Evolutionary conservation across 2,329 filamentous ascomycete genomes (phyloP).

Genomic region (Westerdykella sp.): DNA sequence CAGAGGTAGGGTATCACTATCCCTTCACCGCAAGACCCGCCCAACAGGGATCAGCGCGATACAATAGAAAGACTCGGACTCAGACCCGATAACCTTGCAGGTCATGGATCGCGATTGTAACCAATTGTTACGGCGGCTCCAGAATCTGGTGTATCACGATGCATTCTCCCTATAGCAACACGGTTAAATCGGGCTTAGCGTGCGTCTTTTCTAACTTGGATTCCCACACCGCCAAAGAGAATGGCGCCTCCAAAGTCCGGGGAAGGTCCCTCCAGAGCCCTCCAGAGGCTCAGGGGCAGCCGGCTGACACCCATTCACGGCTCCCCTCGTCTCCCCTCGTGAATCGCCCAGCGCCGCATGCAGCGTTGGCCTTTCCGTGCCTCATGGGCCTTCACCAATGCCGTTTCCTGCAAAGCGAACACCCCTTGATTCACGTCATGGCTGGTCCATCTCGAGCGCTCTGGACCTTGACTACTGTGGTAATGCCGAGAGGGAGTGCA

Average conservation of each 20-base stretch:
- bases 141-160: conserved; percentile 15
- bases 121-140: conserved; percentile 22
- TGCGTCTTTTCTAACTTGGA: conserved; percentile 26
- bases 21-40: conserved; percentile 27
- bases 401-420: neutral
- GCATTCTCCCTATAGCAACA: conserved; percentile 19
- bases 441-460: conserved; percentile 6
- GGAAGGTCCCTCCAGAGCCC: conserved; percentile 15
- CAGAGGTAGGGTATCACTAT: neutral
- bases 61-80: conserved; percentile 23
- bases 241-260: conserved; percentile 18
- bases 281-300: conserved; percentile 22
- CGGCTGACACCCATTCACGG: conserved; percentile 8
- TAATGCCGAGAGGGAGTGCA: conserved; percentile 7
- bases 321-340: no score
- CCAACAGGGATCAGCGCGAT: conserved; percentile 23
- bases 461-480: conserved; percentile 17
- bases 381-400: conserved; percentile 5
- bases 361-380: conserved; percentile 10
- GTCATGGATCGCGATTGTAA: conserved; percentile 26
- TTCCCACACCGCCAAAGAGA: conserved; percentile 29
- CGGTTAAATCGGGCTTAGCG: conserved; percentile 19
- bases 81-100: conserved; percentile 16
- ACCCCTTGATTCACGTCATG: conserved; percentile 5
- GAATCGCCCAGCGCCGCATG: conserved; percentile 6